phyloP scores from a whole-genome alignment of 805 yeast genomes.

The Cephaloascus albidus region DNA sequence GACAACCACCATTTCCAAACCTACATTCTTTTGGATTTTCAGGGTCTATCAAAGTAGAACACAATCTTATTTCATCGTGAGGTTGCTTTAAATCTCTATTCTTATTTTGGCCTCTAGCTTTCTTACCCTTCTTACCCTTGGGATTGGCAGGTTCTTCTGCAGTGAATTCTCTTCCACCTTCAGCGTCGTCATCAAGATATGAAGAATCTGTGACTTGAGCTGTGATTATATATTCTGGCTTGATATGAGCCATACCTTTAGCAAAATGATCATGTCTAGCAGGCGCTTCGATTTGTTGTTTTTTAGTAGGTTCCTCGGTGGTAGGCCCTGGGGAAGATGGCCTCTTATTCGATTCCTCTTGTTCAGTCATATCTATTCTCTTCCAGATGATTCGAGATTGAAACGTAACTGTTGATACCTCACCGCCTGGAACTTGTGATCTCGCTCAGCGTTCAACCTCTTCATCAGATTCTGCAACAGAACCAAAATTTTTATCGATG shows the following conservation, averaged over 20 bases:
- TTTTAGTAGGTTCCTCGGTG: slow-evolving; percentile 11
- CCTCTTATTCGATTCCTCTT: no score
- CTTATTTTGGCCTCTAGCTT: slow-evolving; percentile 75
- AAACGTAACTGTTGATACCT: no score
- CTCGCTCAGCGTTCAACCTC: no score
- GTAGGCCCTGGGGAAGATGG: no score
- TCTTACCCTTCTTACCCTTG: slow-evolving; percentile 32
- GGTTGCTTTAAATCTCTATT: slow-evolving; percentile 66
- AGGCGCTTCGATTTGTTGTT: slow-evolving; percentile 10
- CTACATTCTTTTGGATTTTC: slow-evolving; percentile 38
- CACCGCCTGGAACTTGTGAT: no score
- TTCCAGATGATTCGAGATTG: no score
- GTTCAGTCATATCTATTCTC: no score
- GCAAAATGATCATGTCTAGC: slow-evolving; percentile 12
- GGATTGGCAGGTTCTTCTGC: slow-evolving; percentile 19
- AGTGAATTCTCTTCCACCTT: slow-evolving; percentile 24
- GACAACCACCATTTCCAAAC: slow-evolving; percentile 64
- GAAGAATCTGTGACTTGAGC: slow-evolving; percentile 9
- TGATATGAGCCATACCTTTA: slow-evolving; percentile 71
- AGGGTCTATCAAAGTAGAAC: slow-evolving; percentile 56
- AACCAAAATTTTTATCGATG: no score
- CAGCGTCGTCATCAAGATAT: slow-evolving; percentile 29
- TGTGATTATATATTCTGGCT: slow-evolving; percentile 52
- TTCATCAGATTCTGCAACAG: no score
- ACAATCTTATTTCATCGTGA: slow-evolving; percentile 55